These are phyloP conservation scores for Leersia perrieri DNA, from an alignment of 176 grass and related monocot species.

Conservation along the genomic window DNA sequence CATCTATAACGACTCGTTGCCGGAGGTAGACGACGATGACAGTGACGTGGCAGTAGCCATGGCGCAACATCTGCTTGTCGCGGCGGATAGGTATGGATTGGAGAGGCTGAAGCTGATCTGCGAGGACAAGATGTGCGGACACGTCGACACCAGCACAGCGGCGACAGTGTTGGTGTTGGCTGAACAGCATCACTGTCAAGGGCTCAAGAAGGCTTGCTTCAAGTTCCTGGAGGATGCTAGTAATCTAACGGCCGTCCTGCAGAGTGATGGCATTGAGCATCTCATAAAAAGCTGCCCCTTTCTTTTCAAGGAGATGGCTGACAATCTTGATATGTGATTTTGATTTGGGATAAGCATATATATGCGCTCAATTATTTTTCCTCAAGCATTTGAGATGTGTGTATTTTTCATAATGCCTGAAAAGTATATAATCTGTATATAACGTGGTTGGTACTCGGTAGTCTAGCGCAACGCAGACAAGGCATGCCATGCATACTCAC, in stretches of 20 bases:
- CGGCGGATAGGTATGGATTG: conserved; percentile 31
- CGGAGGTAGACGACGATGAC: background rate
- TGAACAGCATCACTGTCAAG: background rate
- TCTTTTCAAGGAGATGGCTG: background rate
- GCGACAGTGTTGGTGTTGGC: background rate
- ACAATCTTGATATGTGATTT: background rate
- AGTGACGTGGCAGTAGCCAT: background rate
- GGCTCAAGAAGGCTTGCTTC: conserved; percentile 11
- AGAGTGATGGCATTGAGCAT: background rate
- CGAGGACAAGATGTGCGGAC: background rate
- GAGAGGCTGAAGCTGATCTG: conserved; percentile 38
- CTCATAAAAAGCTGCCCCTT: background rate
- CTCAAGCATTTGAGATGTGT: background rate
- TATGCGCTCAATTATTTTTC: background rate
- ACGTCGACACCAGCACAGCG: background rate
- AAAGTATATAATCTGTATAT: no score
- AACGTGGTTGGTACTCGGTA: no score
- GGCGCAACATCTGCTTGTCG: conserved; percentile 30
- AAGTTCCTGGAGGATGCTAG: background rate
- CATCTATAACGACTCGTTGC: conserved; percentile 36
- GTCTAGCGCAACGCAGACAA: background rate
- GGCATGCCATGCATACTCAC: background rate
- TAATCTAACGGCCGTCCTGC: background rate
- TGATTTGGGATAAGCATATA: no score
- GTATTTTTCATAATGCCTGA: background rate